phyloP scores from a whole-genome alignment of 192 early-diverging fungal species.

The Coemansia guatemalensis region DNA sequence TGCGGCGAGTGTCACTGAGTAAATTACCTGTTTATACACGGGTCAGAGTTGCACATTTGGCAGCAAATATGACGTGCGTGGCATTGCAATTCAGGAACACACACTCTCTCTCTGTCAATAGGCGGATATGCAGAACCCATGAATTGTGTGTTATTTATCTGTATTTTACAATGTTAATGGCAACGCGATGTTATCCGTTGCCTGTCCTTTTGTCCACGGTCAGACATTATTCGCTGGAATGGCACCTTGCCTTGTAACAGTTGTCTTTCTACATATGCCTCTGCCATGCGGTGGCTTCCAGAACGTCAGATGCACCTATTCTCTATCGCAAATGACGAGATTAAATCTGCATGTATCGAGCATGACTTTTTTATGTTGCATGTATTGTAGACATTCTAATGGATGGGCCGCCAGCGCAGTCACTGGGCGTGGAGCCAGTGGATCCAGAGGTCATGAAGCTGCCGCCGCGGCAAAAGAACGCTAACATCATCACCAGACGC shows the following conservation, averaged over 20 bases:
- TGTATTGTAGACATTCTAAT: conserved; percentile 83
- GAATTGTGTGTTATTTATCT: background rate
- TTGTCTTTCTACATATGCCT: background rate
- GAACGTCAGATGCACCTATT: background rate
- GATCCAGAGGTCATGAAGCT: conserved; percentile 88
- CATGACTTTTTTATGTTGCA: conserved; percentile 2
- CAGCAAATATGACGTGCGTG: background rate
- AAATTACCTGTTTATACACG: background rate
- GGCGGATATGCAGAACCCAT: background rate
- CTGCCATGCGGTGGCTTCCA: background rate
- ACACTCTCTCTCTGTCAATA: background rate
- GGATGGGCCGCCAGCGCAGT: conserved; percentile 98
- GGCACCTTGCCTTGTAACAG: background rate
- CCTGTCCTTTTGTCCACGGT: background rate
- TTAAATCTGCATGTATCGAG: no score
- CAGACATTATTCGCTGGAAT: background rate
- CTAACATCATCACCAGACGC: conserved; percentile 74
- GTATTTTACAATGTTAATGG: background rate
- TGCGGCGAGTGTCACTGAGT: background rate
- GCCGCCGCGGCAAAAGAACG: conserved; percentile 77
- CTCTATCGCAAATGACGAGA: no score
- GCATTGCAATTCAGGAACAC: background rate
- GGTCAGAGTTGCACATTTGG: background rate
- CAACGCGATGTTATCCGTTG: background rate
- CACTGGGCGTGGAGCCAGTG: conserved; percentile 91